A percentile compares a stretch with the other conserved stretches of the same genome.
Evolutionary conservation across 2,329 filamentous ascomycete genomes (phyloP).

Genomic region (Microascus cirrosus): DNA sequence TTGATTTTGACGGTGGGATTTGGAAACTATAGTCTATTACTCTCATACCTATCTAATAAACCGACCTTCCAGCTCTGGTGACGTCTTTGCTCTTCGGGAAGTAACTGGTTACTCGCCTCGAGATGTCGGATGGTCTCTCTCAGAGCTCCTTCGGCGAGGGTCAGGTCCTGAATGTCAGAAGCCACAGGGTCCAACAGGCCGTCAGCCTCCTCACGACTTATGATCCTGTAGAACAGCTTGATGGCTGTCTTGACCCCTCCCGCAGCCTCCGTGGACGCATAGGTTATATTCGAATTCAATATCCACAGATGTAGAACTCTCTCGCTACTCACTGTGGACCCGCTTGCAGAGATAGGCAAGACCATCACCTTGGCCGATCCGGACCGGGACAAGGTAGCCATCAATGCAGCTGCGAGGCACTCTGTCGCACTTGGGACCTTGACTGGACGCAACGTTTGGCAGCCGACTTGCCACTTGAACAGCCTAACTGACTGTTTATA

Average conservation of each 20-base stretch:
- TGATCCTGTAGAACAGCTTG: slow-evolving; percentile 40
- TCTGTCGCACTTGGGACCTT: slow-evolving; percentile 28
- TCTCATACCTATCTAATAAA: slow-evolving; percentile 42
- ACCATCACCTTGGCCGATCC: slow-evolving; percentile 47
- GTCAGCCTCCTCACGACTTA: slow-evolving; percentile 31
- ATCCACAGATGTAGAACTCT: slow-evolving; percentile 39
- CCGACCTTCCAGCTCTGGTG: slow-evolving; percentile 61
- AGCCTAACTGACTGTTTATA: slow-evolving; percentile 33
- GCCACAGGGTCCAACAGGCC: slow-evolving; percentile 36
- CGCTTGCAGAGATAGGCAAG: slow-evolving; percentile 17
- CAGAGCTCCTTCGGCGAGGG: slow-evolving; percentile 40
- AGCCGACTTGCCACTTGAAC: slow-evolving; percentile 47
- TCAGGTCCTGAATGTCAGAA: slow-evolving; percentile 48
- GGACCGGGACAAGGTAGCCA: slow-evolving; percentile 42
- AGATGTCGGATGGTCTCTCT: slow-evolving; percentile 30
- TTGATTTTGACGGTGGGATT: background rate
- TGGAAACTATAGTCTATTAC: background rate
- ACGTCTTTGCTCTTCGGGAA: slow-evolving; percentile 43
- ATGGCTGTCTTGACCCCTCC: slow-evolving; percentile 25
- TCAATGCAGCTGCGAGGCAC: slow-evolving; percentile 40
- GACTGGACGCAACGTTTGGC: slow-evolving; percentile 17
- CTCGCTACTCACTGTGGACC: background rate
- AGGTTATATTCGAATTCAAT: slow-evolving; percentile 42
- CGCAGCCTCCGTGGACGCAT: slow-evolving; percentile 27
- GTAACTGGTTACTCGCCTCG: slow-evolving; percentile 30